Conservation (phyloP, 306 rosid species). For the Alnus glutinosa region DNA sequence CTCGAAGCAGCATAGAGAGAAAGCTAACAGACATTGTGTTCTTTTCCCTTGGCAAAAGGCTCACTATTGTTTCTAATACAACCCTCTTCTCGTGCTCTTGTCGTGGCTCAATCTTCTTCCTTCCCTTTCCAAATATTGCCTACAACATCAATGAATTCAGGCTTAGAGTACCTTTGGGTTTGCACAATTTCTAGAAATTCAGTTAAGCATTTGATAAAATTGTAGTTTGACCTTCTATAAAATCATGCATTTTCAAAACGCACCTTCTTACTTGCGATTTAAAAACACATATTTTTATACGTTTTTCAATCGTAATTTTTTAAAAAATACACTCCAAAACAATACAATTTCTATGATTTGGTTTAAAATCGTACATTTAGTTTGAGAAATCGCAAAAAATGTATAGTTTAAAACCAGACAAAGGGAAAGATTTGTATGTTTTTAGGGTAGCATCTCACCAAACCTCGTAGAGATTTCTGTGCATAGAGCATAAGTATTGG, state of each 20-base stretch:
- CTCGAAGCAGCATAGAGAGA: slow-evolving; percentile 84
- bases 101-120: slow-evolving; percentile 74
- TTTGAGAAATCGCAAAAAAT: too few species aligned
- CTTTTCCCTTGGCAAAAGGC: slow-evolving; percentile 85
- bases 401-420: background rate
- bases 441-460: slow-evolving; percentile 79
- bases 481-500: slow-evolving; percentile 96
- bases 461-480: slow-evolving; percentile 92
- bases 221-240: too few species aligned
- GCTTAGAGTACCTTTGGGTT: background rate
- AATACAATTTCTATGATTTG: too few species aligned
- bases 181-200: too few species aligned
- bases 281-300: too few species aligned
- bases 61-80: slow-evolving; percentile 81
- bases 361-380: too few species aligned
- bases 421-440: slow-evolving; percentile 2
- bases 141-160: slow-evolving; percentile 30
- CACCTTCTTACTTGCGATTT: too few species aligned
- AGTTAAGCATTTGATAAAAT: too few species aligned
- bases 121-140: slow-evolving; percentile 76
- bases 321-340: too few species aligned
- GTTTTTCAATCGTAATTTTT: too few species aligned
- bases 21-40: slow-evolving; percentile 85
- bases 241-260: too few species aligned
- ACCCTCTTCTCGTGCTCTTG: slow-evolving; percentile 91